Evolutionary conservation across 208 protist species (phyloP), one percentile per base, ranked within the genome.

Genomic region (Acanthamoeba triangularis): DNA sequence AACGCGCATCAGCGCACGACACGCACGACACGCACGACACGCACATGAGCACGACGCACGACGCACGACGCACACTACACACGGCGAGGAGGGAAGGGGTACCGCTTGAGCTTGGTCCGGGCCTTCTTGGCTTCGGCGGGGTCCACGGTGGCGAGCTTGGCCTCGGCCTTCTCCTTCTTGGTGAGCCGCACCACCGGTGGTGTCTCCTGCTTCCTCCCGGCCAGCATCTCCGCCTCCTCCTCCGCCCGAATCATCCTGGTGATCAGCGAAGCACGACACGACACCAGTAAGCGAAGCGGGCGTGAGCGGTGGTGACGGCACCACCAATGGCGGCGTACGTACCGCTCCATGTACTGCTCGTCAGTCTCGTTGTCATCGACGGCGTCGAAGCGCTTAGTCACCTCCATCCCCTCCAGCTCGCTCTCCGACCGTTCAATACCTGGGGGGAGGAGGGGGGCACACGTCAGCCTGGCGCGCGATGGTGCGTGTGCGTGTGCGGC

Each of bases 341-440:
- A 85, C 78, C 78, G 37, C 3, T 85, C 78, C 78, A 85, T 85
- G 78, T 85, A 85, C 78, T 85, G 78, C 47, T 85, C 78, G 78
- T 85, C 78, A 1, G 78, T 85, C 44, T 85, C 78, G 47, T 85
- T 35, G 10, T 85, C 78, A 14, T 23, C 13, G 28, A 85, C 78
- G 18, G 30, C 78, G 49, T 85, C 78, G 78, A 59, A 85, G 20
- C 78, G 37, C 25, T 35, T 52, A 1, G 13, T 85, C 25, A 85
- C 78, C 78, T 85, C 44, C 20, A 85, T 18, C 5, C 78, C 78
- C 49, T 85, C 78, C 25, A 85, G 78, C 78, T 85, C 78, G 28
- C 78, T 10, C 30, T 85, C 78, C 25, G 78, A 85, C 10, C 44
- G 78, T 2, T 85, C 78, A 35, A 85, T 85, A 33, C 30, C 74